These are phyloP conservation scores for Fusarium sp. DNA, from an alignment of 2,329 filamentous ascomycete genomes.

Conservation along the genomic window DNA sequence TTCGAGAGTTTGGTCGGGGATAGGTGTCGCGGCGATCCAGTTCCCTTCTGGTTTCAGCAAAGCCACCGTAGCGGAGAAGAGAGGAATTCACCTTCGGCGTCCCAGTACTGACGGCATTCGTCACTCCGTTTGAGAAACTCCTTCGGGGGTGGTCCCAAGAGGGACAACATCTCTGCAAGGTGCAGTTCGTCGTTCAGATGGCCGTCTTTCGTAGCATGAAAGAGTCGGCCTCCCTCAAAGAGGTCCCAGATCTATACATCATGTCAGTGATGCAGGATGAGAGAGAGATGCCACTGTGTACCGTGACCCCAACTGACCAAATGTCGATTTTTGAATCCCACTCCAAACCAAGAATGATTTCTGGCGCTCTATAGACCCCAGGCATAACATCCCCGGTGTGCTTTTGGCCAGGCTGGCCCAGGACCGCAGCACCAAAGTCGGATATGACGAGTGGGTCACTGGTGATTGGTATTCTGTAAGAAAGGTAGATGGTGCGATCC, in stretches of 20 bases:
- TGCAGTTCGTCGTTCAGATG: conserved; percentile 30
- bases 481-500: background rate
- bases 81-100: background rate
- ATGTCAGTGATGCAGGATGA: background rate
- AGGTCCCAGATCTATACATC: conserved; percentile 22
- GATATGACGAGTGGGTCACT: background rate
- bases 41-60: background rate
- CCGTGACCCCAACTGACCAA: conserved; percentile 11
- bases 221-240: conserved; percentile 12
- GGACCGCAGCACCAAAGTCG: background rate
- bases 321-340: conserved; percentile 10
- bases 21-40: background rate
- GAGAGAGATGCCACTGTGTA: background rate
- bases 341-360: conserved; percentile 1
- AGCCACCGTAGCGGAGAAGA: background rate
- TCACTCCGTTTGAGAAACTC: conserved; percentile 29
- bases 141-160: conserved; percentile 16
- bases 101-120: background rate
- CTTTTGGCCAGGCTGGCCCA: background rate
- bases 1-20: background rate
- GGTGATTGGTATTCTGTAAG: background rate
- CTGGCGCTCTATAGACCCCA: background rate
- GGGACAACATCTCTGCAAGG: conserved; percentile 29
- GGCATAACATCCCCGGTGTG: conserved; percentile 3
- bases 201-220: background rate